Conservation (phyloP, 2,329 filamentous ascomycete species). For the Pseudogymnoascus sp. region DNA sequence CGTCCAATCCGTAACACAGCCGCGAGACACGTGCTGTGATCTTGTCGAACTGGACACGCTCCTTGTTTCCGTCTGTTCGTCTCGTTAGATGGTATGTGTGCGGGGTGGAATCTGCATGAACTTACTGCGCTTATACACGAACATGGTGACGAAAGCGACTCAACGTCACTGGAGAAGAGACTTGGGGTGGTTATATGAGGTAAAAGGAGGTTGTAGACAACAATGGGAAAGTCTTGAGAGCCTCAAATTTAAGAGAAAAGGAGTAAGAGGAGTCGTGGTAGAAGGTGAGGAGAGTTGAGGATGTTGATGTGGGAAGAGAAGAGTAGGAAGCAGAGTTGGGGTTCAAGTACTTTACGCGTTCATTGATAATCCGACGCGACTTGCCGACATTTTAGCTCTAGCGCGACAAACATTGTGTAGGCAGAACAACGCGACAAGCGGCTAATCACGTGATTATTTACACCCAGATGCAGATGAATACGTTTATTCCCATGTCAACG, state of each 20-base stretch:
- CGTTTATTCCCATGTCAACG: constrained; percentile 1
- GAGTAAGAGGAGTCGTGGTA: constrained; percentile 2
- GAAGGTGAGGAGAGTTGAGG: constrained; percentile 6
- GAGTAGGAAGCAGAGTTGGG: constrained; percentile 4
- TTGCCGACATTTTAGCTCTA: constrained; percentile 9
- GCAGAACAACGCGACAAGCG: constrained; percentile 4
- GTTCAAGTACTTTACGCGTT: constrained; percentile 15
- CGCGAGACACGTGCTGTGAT: constrained; percentile 97
- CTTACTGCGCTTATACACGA: constrained; percentile 31
- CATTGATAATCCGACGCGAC: constrained; percentile 11
- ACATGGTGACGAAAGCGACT: constrained; percentile 22
- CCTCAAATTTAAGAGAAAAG: constrained; percentile 16
- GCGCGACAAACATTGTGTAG: constrained; percentile 10
- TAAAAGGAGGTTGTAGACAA: constrained; percentile 1
- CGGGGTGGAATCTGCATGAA: constrained; percentile 11
- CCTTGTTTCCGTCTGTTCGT: constrained; percentile 84
- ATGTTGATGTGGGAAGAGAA: constrained; percentile 11
- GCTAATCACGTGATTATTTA: not conserved
- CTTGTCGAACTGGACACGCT: constrained; percentile 99
- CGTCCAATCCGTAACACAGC: constrained; percentile 93
- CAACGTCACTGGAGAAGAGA: not conserved
- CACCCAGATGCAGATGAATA: not conserved
- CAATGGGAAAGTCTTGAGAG: constrained; percentile 12
- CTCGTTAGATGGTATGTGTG: constrained; percentile 15
- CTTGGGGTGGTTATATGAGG: not conserved